Evolutionary conservation across 2,329 filamentous ascomycete genomes (phyloP), one percentile per base, ranked within the genome.

Genomic region (Lachnellula arida): DNA sequence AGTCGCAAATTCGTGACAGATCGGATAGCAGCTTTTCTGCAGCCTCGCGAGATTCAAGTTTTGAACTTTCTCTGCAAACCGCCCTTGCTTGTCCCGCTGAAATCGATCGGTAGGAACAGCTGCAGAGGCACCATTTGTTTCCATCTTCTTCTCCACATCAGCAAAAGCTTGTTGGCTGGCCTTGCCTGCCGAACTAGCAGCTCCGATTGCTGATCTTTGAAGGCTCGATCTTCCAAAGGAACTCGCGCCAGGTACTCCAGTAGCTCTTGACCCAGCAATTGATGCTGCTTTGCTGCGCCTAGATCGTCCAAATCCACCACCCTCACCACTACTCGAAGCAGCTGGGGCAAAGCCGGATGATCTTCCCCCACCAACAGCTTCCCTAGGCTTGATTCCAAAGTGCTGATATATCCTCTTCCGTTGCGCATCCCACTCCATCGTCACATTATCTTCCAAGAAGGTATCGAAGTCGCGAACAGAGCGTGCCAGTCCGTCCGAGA

Each of bases 351-450:
- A 68, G 47, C 70, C 63, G 8, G 57, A 57, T 25, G 61, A 56
- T 19, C 51, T 58, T 22, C 51, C 57, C 37, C 54, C 23, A 15
- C 28, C 37, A 4, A 51, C 19, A 60, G 79, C 78, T 48, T 85
- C 81, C 23, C 77, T 76, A 5, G 81, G 76, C 68, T 85, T 87
- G 69, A 99, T 87, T 14, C 94, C 94, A 71, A 99, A 97, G 73
- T 99, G 94, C 67, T 96, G 86, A 73, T 97, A 97, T 61, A 99
- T 96, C 63, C 86, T 86, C 72, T 89, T 90, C 60, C 93, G 87
- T 75, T 97, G 93, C 15, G 88, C 87, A 65, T 97, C 92, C 92
- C 94, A 97, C 71, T 97, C 91, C 77, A 96, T 87, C 32, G 91
- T 90, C 49, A 97, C 86, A 68, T 96, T 95, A 66, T 97, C 92